Conservation (phyloP, 179 eudicot genomes). For the Amaranthus tricolor region DNA sequence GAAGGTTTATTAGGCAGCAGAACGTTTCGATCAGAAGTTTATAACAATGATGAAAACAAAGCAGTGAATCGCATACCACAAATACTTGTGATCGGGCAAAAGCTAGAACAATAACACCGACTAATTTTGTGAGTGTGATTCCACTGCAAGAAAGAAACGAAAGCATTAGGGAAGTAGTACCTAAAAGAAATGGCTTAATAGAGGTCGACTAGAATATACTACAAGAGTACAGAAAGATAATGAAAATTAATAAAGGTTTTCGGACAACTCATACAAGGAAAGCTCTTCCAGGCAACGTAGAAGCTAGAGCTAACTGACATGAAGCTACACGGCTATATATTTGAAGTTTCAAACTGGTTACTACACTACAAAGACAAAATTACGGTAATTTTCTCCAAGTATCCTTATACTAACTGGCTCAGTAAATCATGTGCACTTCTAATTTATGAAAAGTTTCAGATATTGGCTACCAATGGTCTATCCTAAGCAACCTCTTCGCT, state of each 20-base stretch:
- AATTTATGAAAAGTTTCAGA: too few relatives aligned
- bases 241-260: neutral
- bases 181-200: neutral
- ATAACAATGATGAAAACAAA: neutral
- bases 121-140: slow-evolving; percentile 92
- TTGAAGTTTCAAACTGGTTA: too few relatives aligned
- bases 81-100: slow-evolving; percentile 92
- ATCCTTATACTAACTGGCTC: too few relatives aligned
- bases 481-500: too few relatives aligned
- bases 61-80: slow-evolving; percentile 57
- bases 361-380: too few relatives aligned
- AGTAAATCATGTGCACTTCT: too few relatives aligned
- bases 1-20: neutral
- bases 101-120: slow-evolving; percentile 91
- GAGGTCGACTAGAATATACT: neutral
- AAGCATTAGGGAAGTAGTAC: neutral
- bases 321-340: neutral
- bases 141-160: slow-evolving; percentile 59
- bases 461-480: too few relatives aligned
- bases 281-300: neutral
- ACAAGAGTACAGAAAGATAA: neutral
- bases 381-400: too few relatives aligned
- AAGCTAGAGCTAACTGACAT: neutral
- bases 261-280: neutral
- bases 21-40: neutral